These are phyloP conservation scores for Ustilago nuda DNA, from an alignment of 1,284 basidiomycete genomes.

Conservation along the genomic window DNA sequence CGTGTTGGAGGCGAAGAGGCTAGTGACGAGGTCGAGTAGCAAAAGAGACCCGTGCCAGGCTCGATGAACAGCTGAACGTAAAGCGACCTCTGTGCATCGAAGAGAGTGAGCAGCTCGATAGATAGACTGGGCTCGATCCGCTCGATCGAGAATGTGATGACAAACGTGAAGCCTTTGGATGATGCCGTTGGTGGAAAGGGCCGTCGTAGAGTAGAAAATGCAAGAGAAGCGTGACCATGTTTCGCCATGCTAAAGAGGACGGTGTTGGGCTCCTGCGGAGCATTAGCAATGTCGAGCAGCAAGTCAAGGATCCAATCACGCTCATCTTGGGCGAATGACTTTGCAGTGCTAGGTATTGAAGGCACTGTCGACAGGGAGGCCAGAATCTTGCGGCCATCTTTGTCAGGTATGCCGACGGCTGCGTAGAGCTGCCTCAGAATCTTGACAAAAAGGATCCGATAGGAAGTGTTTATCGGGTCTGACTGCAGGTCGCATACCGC, in stretches of 20 bases:
- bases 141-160: conserved; percentile 49
- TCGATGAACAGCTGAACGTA: conserved; percentile 51
- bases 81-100: conserved; percentile 46
- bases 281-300: conserved; percentile 40
- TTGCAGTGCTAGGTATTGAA: background rate
- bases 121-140: conserved; percentile 46
- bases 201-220: conserved; percentile 49
- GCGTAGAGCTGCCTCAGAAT: conserved; percentile 27
- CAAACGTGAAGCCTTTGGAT: conserved; percentile 56
- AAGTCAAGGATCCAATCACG: conserved; percentile 38
- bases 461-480: background rate
- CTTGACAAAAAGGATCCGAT: conserved; percentile 15
- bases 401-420: conserved; percentile 42
- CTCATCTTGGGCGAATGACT: background rate
- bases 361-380: conserved; percentile 15
- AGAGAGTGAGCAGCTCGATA: conserved; percentile 56
- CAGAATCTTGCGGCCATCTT: conserved; percentile 44
- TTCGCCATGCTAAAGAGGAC: conserved; percentile 46
- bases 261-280: conserved; percentile 45
- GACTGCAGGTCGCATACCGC: background rate
- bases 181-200: conserved; percentile 53
- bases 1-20: conserved; percentile 19
- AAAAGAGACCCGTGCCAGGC: conserved; percentile 45
- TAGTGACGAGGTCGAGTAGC: conserved; percentile 33
- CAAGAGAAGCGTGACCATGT: conserved; percentile 51